Evolutionary conservation across 768 basidiomycete genomes (phyloP).

Genomic region (Termitomyces heimii): DNA sequence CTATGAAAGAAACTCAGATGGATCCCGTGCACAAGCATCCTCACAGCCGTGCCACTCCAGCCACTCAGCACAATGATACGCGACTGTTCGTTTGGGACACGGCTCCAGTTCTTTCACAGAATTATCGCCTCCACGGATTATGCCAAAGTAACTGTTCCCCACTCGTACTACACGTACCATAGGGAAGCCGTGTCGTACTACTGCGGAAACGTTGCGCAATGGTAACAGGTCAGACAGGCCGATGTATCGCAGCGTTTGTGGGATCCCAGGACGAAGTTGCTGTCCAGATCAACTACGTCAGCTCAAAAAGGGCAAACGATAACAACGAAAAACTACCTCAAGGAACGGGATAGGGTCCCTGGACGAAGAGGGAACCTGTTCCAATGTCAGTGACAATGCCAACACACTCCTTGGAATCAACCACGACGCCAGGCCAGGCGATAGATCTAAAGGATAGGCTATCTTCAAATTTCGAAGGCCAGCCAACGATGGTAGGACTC

Average conservation of each 20-base stretch:
- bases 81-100: conserved; percentile 49
- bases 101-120: conserved; percentile 37
- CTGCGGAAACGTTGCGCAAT: conserved; percentile 30
- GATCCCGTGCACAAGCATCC: conserved; percentile 32
- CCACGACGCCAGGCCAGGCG: conserved; percentile 61
- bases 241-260: conserved; percentile 46
- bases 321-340: conserved; percentile 23
- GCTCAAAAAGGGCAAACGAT: neutral
- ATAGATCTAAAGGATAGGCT: conserved; percentile 58
- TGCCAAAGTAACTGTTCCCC: conserved; percentile 51
- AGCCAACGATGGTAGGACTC: conserved; percentile 54
- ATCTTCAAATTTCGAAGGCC: conserved; percentile 51
- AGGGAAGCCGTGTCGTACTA: conserved; percentile 58
- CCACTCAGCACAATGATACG: conserved; percentile 54
- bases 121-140: conserved; percentile 25
- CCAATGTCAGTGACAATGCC: conserved; percentile 42
- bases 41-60: conserved; percentile 61
- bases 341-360: conserved; percentile 39
- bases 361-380: conserved; percentile 25
- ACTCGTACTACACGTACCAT: conserved; percentile 52
- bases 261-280: conserved; percentile 58
- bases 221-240: conserved; percentile 43
- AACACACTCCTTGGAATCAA: conserved; percentile 51
- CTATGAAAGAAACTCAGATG: conserved; percentile 14
- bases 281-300: conserved; percentile 17